Base-by-base conservation (phyloP, 306 rosid genomes). In the Trifolium dubium region DNA sequence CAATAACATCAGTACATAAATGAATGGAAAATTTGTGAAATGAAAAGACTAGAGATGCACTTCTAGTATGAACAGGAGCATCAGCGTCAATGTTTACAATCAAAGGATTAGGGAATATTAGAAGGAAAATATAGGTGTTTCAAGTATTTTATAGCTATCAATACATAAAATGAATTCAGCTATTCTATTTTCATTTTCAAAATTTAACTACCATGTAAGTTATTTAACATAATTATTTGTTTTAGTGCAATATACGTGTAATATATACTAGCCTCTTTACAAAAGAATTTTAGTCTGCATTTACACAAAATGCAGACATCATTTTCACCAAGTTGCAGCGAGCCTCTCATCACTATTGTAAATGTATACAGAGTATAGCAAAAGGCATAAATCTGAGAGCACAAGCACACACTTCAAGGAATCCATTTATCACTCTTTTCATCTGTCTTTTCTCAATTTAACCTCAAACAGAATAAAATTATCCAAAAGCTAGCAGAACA, bases 1-100 rank as follows among this genome's bases (percentile, higher is more conserved):
- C 85, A 79, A 71, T n/a, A 84, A 75, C 15, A 49, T 32, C 67
- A 78, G 71, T 29, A 74, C n/a, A 58, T 83, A 58, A 83, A 19
- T 67, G 35, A 68, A 74, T 46, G 46, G 77, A 62, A 28, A 68
- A 61, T 32, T 34, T 55, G 51, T 47, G 50, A 63, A 18, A 56
- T 18, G 63, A 30, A 70, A 30, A 58, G 30, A 35, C 55, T 9
- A 58, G 64, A 63, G 51, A 54, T 46, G 67, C 19, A 49, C 23
- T 43, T 66, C 62, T 64, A 67, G 66, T 43, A 63, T 46, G 62
- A 34, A 43, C 61, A 72, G 39, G 32, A 77, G 63, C 29, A 72
- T 70, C 73, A 14, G 9, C 19, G 50, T 44, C 15, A 11, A 44
- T 44, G 59, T 60, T 71, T 54, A 54, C 53, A 31, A 43, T 44